phyloP scores from a whole-genome alignment of 768 basidiomycete genomes.

The Krasilnikovozyma curviuscula region DNA sequence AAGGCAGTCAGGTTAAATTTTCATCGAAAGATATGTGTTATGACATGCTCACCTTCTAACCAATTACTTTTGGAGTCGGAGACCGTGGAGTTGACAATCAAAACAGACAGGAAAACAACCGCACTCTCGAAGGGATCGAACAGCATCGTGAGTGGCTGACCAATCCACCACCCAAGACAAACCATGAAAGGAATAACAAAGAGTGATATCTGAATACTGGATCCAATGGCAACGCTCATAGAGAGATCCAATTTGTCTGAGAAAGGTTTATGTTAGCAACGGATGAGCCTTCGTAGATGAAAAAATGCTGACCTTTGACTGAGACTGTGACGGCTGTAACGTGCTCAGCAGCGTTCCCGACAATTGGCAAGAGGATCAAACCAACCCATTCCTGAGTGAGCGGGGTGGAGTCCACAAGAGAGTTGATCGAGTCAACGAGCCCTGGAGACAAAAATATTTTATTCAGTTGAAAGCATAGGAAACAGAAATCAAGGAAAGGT shows the following conservation, averaged over 20 bases:
- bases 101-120: constrained; percentile 33
- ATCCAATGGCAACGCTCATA: neutral
- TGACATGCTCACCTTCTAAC: constrained; percentile 3
- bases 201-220: neutral
- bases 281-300: constrained; percentile 75
- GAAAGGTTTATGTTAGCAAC: constrained; percentile 40
- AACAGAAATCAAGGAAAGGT: no score
- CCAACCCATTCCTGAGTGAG: constrained; percentile 72
- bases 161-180: constrained; percentile 53
- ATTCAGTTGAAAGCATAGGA: no score
- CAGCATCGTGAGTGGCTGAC: constrained; percentile 44
- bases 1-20: neutral
- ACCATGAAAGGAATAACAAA: constrained; percentile 33
- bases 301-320: constrained; percentile 63
- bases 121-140: constrained; percentile 82
- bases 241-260: neutral
- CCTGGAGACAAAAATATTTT: no score
- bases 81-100: constrained; percentile 65
- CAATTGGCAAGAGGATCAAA: constrained; percentile 75
- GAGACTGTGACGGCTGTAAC: constrained; percentile 81
- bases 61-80: constrained; percentile 47
- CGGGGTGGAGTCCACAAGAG: constrained; percentile 37
- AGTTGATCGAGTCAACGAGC: constrained; percentile 54
- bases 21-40: no score
- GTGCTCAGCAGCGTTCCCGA: constrained; percentile 77